Evolutionary conservation across 129 eudicot genomes (phyloP), one percentile per base, ranked within the genome.

Genomic region (Ambrosia artemisiifolia): DNA sequence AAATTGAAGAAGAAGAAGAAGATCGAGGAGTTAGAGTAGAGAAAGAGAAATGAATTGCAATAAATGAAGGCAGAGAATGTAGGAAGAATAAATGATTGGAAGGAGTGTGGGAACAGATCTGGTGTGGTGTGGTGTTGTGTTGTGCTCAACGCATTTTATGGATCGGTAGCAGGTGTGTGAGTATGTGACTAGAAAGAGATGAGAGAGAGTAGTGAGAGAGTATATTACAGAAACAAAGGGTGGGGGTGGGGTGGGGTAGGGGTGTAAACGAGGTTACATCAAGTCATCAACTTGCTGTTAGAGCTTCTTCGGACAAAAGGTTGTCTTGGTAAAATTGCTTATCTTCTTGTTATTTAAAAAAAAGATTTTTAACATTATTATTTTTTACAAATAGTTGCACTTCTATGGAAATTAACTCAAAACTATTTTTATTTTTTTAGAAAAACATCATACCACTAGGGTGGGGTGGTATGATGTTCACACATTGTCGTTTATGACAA

Each of bases 121-220:
- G 78, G 72, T 24, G 28, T 24, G 0, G 28, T 24, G 28, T 24
- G 0, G 28, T 24, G 28, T 24, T 24, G 28, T 24, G 28, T 1
- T 59, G 35, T 47, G 43, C 77, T 72, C 69, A 78, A 76, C 40
- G 84, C 86, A 83, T 71, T 66, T 68, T 76, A 76, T 77, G 74
- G 67, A 74, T 85, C 90, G 79, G 79, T 72, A 85, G 84, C 65
- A 74, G 82, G 74, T 47, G 80, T 76, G 92, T 74, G 86, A 87
- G 53, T 64, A 62, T 63, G 79, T 63, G 81, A 73, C 50, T 72
- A 67, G 78, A 53, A 62, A 33, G 74, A 76, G 44, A 7, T 24
- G 74, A 6, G 81, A 47, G 72, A 73, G 77, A 67, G 78, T 43
- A 47, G 65, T 62, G 55, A 50, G 16, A 50, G 51, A 17, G 28